Percentiles rank a stretch among this genome's conserved stretches.
These are phyloP conservation scores for Botryosphaeria dothidea DNA, from an alignment of 2,329 filamentous ascomycete species.

Conservation along the genomic window DNA sequence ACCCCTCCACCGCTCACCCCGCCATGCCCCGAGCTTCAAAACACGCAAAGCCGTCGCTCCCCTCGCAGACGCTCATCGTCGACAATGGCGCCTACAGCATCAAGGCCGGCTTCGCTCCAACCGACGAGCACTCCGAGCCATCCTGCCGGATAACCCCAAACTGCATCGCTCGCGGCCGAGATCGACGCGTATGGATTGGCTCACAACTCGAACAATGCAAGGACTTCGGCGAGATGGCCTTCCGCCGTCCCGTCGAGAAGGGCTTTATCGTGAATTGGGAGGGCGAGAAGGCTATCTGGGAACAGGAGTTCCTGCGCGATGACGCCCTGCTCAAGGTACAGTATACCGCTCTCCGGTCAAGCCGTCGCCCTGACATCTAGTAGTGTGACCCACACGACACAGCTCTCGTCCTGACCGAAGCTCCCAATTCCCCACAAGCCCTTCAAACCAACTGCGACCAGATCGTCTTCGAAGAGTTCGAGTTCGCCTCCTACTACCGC, in stretches of 20 bases:
- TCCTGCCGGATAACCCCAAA: conserved; percentile 77
- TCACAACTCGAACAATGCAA: conserved; percentile 76
- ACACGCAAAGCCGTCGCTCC: conserved; percentile 9
- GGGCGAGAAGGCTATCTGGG: conserved; percentile 92
- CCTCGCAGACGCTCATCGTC: conserved; percentile 69
- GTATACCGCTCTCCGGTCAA: too few relatives aligned
- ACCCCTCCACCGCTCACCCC: neutral
- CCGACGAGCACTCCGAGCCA: conserved; percentile 28
- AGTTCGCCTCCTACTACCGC: conserved; percentile 83
- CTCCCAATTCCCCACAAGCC: conserved; percentile 76
- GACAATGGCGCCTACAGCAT: conserved; percentile 92
- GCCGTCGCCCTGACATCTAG: conserved; percentile 1
- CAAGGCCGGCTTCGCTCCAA: conserved; percentile 75
- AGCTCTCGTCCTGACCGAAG: conserved; percentile 82
- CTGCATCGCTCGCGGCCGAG: conserved; percentile 76
- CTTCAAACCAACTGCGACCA: conserved; percentile 92
- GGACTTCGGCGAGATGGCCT: conserved; percentile 86
- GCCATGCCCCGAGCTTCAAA: conserved; percentile 16
- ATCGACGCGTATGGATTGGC: conserved; percentile 76
- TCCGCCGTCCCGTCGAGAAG: conserved; percentile 88
- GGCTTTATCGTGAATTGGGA: conserved; percentile 98
- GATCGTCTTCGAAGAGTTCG: conserved; percentile 96
- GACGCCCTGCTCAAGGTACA: conserved; percentile 59
- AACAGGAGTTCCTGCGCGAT: conserved; percentile 77
- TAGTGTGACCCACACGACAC: conserved; percentile 76